These are phyloP conservation scores for Zangia roseola DNA, from an alignment of 768 basidiomycete genomes.

Conservation along the genomic window DNA sequence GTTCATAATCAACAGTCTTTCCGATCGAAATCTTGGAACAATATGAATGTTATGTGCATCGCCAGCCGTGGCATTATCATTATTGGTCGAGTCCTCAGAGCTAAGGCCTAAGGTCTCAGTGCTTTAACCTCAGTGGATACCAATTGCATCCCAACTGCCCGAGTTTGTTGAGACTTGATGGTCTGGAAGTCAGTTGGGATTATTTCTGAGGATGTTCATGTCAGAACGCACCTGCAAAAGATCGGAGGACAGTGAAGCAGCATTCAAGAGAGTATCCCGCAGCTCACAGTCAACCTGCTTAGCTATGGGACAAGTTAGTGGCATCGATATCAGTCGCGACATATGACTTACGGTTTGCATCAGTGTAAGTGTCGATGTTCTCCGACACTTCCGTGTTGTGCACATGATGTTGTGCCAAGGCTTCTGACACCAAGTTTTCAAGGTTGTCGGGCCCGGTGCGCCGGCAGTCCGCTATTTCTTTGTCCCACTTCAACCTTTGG, in stretches of 20 bases:
- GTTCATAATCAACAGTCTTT: slow-evolving; percentile 36
- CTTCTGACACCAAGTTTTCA: slow-evolving; percentile 39
- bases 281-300: slow-evolving; percentile 21
- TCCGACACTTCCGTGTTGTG: slow-evolving; percentile 28
- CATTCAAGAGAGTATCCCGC: slow-evolving; percentile 31
- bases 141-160: slow-evolving; percentile 44
- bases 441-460: slow-evolving; percentile 60
- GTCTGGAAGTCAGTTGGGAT: slow-evolving; percentile 33
- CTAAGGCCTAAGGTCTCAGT: slow-evolving; percentile 47
- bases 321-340: not conserved
- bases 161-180: slow-evolving; percentile 48
- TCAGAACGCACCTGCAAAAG: slow-evolving; percentile 47
- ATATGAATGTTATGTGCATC: too few relatives aligned
- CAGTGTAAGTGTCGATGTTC: not conserved
- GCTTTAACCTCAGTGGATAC: slow-evolving; percentile 51
- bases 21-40: not conserved
- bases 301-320: slow-evolving; percentile 12
- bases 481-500: slow-evolving; percentile 73
- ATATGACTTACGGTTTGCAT: slow-evolving; percentile 11
- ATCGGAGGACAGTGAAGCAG: slow-evolving; percentile 44
- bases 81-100: not conserved
- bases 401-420: slow-evolving; percentile 35
- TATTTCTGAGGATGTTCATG: too few relatives aligned
- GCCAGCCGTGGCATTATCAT: too few relatives aligned
- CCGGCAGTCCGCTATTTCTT: slow-evolving; percentile 64